phyloP scores from a whole-genome alignment of 768 basidiomycete species.

The Lactarius sp. region DNA sequence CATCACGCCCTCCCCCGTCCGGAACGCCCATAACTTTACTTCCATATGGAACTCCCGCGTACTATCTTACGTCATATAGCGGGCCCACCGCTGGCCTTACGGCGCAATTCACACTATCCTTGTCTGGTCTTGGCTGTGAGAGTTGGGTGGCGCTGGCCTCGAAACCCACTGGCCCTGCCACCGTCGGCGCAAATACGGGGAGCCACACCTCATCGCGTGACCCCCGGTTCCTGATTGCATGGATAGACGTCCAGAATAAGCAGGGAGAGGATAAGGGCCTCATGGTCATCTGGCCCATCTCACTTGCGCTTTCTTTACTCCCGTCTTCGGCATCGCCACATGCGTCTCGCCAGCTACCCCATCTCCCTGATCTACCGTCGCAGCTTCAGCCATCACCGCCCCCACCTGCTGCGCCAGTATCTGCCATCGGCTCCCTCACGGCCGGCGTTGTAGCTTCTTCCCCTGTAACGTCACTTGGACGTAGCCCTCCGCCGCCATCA shows the following conservation, averaged over 20 bases:
- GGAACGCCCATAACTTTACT: slow-evolving; percentile 68
- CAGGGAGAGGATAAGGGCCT: slow-evolving; percentile 80
- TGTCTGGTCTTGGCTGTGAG: slow-evolving; percentile 58
- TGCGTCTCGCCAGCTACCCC: slow-evolving; percentile 42
- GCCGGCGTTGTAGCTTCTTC: slow-evolving; percentile 14
- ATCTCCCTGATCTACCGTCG: slow-evolving; percentile 59
- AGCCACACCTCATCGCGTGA: slow-evolving; percentile 9
- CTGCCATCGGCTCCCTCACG: slow-evolving; percentile 13
- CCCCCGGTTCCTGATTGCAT: slow-evolving; percentile 56
- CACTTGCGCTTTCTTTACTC: slow-evolving; percentile 48
- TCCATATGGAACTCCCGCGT: slow-evolving; percentile 68
- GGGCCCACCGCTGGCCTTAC: slow-evolving; percentile 61
- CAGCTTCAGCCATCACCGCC: slow-evolving; percentile 55
- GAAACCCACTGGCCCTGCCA: slow-evolving; percentile 12
- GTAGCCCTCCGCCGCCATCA: slow-evolving; percentile 6
- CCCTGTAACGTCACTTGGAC: slow-evolving; percentile 13
- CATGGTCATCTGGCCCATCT: slow-evolving; percentile 64
- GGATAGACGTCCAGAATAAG: slow-evolving; percentile 69
- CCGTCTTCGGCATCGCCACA: slow-evolving; percentile 35
- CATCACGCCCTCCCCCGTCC: slow-evolving; percentile 40
- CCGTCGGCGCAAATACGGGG: neutral
- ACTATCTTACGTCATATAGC: slow-evolving; percentile 62
- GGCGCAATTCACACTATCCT: slow-evolving; percentile 57
- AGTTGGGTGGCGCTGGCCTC: slow-evolving; percentile 37
- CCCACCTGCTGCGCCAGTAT: slow-evolving; percentile 32